These are phyloP conservation scores for Pichia sp. DNA, from an alignment of 1,139 yeast genomes.

Conservation along the genomic window DNA sequence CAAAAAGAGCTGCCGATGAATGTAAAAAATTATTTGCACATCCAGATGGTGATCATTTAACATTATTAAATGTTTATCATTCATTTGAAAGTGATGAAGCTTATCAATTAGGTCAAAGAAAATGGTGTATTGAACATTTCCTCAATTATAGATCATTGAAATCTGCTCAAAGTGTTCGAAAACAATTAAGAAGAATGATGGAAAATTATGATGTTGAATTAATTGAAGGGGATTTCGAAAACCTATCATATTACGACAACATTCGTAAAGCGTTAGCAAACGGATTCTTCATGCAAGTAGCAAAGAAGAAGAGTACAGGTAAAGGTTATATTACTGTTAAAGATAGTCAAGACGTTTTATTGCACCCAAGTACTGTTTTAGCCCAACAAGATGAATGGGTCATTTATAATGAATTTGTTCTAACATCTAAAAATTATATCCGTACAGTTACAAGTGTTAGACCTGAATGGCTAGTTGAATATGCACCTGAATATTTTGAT, in stretches of 20 bases:
- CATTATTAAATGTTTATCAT: conserved; percentile 80
- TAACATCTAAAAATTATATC: conserved; percentile 88
- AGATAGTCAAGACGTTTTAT: conserved; percentile 90
- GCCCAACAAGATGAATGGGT: conserved; percentile 89
- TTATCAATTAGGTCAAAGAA: conserved; percentile 47
- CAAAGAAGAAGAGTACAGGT: conserved; percentile 71
- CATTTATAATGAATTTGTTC: conserved; percentile 87
- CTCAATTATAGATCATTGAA: conserved; percentile 75
- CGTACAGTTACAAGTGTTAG: conserved; percentile 89
- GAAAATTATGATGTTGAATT: conserved; percentile 69
- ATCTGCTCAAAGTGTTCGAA: conserved; percentile 79
- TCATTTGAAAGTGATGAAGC: conserved; percentile 76
- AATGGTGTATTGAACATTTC: conserved; percentile 92
- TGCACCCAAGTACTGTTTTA: conserved; percentile 89
- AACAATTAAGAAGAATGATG: conserved; percentile 80
- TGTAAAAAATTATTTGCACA: conserved; percentile 84
- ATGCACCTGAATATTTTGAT: conserved; percentile 81
- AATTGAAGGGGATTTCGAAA: conserved; percentile 62
- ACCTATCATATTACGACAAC: conserved; percentile 60
- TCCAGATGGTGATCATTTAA: conserved; percentile 92
- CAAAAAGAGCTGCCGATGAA: conserved; percentile 88
- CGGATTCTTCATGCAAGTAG: conserved; percentile 99
- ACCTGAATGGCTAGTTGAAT: conserved; percentile 85
- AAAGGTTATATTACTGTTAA: conserved; percentile 82
- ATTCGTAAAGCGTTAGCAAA: conserved; percentile 80